Evolutionary conservation across 371 early-diverging fungal genomes (phyloP).

Genomic region (Mucor racemosus): DNA sequence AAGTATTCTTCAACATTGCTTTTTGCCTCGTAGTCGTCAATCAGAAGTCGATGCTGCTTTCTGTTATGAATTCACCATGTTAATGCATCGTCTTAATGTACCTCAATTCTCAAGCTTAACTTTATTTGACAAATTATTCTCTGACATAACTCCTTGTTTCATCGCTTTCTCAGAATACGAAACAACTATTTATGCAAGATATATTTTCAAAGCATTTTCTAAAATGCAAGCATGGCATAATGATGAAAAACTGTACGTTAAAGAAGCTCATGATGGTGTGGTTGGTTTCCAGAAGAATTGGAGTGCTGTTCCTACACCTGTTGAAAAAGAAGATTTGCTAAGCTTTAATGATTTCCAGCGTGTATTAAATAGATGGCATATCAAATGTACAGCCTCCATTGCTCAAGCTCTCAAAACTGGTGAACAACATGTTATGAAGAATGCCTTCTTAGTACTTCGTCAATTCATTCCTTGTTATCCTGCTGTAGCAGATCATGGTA

Average conservation of each 20-base stretch:
- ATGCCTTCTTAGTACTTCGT: constrained; percentile 73
- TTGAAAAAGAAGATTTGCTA: constrained; percentile 59
- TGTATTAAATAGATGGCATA: constrained; percentile 83
- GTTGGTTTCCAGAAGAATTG: constrained; percentile 82
- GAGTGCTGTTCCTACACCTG: constrained; percentile 43
- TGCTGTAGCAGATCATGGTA: constrained; percentile 57
- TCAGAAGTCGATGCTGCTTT: constrained; percentile 85
- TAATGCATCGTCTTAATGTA: constrained; percentile 80
- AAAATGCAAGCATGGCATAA: constrained; percentile 68
- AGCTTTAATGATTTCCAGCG: constrained; percentile 72
- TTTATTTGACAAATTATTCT: constrained; percentile 74
- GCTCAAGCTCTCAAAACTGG: constrained; percentile 62
- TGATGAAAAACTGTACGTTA: constrained; percentile 57
- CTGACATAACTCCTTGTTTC: constrained; percentile 52
- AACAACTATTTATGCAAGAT: constrained; percentile 73
- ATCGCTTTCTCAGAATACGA: constrained; percentile 79
- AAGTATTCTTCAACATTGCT: constrained; percentile 77
- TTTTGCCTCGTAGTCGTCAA: constrained; percentile 76
- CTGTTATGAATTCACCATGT: constrained; percentile 80
- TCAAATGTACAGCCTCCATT: constrained; percentile 50
- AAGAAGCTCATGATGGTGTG: constrained; percentile 62
- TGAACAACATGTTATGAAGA: constrained; percentile 76
- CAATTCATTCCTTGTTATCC: constrained; percentile 72
- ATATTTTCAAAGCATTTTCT: constrained; percentile 63
- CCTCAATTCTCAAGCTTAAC: constrained; percentile 80